These are phyloP conservation scores for Hymenoscyphus occultus DNA, from an alignment of 2,329 filamentous ascomycete genomes.

Conservation along the genomic window DNA sequence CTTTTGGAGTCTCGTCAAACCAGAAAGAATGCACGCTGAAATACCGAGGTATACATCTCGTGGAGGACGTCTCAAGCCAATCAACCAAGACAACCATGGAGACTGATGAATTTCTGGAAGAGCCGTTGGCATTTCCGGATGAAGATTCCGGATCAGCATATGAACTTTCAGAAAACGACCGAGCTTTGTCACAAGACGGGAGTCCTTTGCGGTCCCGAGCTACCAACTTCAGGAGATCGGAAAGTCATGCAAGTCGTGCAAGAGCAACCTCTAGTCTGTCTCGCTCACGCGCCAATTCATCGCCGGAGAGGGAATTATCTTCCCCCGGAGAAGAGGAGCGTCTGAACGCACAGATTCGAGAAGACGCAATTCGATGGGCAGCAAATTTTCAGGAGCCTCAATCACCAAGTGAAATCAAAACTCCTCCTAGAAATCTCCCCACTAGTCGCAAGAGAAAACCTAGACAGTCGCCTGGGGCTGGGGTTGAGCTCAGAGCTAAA, in stretches of 20 bases:
- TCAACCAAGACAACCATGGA: conserved; percentile 1
- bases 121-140: conserved; percentile 10
- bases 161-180: conserved; percentile 26
- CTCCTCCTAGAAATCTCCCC: conserved; percentile 18
- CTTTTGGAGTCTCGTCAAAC: not conserved
- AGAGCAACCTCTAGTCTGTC: not conserved
- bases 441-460: conserved; percentile 26
- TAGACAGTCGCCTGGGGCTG: conserved; percentile 7
- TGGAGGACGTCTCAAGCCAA: not conserved
- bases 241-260: not conserved
- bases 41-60: conserved; percentile 15
- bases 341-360: conserved; percentile 16
- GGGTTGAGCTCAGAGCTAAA: conserved; percentile 28
- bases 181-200: conserved; percentile 17
- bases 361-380: conserved; percentile 29
- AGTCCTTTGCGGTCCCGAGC: not conserved
- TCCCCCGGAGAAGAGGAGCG: not conserved
- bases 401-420: conserved; percentile 26
- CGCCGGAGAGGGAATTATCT: not conserved
- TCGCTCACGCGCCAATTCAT: not conserved
- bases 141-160: conserved; percentile 33
- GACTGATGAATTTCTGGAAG: not conserved
- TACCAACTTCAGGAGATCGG: conserved; percentile 12
- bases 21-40: conserved; percentile 11
- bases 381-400: conserved; percentile 29